Conservation (phyloP, 176 grass and related monocot species). For the Panicum miliaceum region DNA sequence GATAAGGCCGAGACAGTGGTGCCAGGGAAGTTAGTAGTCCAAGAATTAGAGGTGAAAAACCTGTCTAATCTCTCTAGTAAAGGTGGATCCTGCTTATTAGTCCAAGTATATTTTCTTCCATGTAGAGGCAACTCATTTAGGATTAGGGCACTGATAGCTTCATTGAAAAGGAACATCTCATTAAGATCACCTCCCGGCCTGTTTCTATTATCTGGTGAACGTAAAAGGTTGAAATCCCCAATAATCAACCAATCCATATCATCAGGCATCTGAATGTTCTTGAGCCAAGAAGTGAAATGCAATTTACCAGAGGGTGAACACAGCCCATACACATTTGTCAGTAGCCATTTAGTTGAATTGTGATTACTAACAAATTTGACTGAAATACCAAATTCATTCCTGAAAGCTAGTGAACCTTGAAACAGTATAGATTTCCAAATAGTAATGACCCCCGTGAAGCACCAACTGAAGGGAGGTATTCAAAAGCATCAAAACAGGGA, state of each 20-base stretch:
- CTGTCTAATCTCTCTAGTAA: no score
- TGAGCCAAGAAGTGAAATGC: not conserved
- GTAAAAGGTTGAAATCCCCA: not conserved
- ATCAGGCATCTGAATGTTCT: not conserved
- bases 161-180: no score
- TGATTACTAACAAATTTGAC: not conserved
- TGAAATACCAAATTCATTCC: not conserved
- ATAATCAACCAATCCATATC: not conserved
- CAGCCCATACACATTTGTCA: not conserved
- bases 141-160: no score
- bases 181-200: not conserved
- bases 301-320: not conserved
- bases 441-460: rapidly evolving
- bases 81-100: no score
- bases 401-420: not conserved
- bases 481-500: not conserved
- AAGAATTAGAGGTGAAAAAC: no score
- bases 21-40: no score
- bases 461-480: not conserved
- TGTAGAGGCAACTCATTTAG: no score
- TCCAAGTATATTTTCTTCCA: no score
- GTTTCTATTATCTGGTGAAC: not conserved
- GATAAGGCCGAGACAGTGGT: no score
- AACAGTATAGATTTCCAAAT: not conserved
- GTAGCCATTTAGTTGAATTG: rapidly evolving